These are phyloP conservation scores for Crataegus laevigata DNA, from an alignment of 306 rosid genomes.

Conservation along the genomic window DNA sequence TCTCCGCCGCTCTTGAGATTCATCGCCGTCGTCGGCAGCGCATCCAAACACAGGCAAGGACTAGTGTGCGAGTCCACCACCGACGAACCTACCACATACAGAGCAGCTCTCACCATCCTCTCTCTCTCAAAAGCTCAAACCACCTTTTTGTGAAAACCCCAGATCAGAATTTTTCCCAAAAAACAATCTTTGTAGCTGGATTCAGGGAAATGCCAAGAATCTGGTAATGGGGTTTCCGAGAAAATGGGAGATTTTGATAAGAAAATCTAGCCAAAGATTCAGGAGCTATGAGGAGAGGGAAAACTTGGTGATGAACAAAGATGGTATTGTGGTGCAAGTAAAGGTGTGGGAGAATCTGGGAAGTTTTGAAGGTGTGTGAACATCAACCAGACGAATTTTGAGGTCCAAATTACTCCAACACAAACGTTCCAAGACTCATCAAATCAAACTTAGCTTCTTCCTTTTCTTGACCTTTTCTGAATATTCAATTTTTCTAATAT, in stretches of 20 bases:
- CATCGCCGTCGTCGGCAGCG: conserved; percentile 50
- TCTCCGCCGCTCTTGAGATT: conserved; percentile 61
- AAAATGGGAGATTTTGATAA: conserved; percentile 14
- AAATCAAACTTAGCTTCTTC: conserved; percentile 20
- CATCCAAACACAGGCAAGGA: conserved; percentile 83
- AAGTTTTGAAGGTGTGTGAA: conserved; percentile 38
- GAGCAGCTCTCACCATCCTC: conserved; percentile 59
- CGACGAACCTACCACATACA: conserved; percentile 63
- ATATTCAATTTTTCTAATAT: neutral
- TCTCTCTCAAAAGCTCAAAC: conserved; percentile 10
- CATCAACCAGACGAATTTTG: conserved; percentile 45
- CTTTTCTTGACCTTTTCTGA: neutral
- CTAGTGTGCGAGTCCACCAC: conserved; percentile 77
- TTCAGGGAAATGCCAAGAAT: conserved; percentile 17
- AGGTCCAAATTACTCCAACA: conserved; percentile 46
- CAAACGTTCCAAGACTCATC: conserved; percentile 22
- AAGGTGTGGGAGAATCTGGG: conserved; percentile 5
- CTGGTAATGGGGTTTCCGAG: conserved; percentile 26
- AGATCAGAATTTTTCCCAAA: conserved; percentile 2
- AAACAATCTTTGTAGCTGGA: neutral
- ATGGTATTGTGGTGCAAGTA: conserved; percentile 22
- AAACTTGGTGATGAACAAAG: conserved; percentile 18
- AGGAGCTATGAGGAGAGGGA: conserved; percentile 13
- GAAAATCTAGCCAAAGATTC: conserved; percentile 39
- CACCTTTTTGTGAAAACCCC: conserved; percentile 6